These are phyloP conservation scores for Aureobasidium melanogenum DNA, from an alignment of 2,329 filamentous ascomycete species.

Conservation along the genomic window DNA sequence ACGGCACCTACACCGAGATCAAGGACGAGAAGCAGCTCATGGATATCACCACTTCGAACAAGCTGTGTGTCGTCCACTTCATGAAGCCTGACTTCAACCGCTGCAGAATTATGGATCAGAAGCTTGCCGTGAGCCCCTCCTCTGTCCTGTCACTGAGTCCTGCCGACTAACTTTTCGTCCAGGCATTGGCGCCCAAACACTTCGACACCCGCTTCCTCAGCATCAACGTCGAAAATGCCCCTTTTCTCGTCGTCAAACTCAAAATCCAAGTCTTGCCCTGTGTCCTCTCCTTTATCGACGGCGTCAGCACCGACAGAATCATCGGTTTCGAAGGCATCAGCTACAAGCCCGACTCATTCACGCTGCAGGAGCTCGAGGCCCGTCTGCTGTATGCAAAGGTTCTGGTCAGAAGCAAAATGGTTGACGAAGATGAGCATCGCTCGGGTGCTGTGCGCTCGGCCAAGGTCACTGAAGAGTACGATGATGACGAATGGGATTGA, in stretches of 20 bases:
- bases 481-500: conserved; percentile 47
- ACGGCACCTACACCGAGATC: conserved; percentile 47
- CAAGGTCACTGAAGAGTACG: conserved; percentile 17
- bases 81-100: conserved; percentile 55
- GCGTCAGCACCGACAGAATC: conserved; percentile 46
- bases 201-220: conserved; percentile 50
- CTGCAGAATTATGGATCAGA: conserved; percentile 53
- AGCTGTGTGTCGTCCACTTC: conserved; percentile 54
- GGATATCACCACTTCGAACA: conserved; percentile 50
- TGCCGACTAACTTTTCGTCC: not conserved
- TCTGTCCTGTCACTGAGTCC: no score
- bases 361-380: conserved; percentile 44
- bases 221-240: conserved; percentile 52
- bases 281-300: conserved; percentile 49
- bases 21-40: conserved; percentile 51
- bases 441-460: conserved; percentile 18
- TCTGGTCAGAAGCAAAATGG: conserved; percentile 43
- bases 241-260: conserved; percentile 50
- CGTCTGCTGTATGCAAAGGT: conserved; percentile 44
- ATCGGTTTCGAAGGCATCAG: conserved; percentile 52
- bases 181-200: conserved; percentile 44
- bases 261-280: conserved; percentile 51
- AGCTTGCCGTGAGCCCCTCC: conserved; percentile 35
- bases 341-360: conserved; percentile 45
- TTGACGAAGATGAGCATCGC: conserved; percentile 32